Percentiles rank a stretch among this genome's conserved stretches.
phyloP scores from a whole-genome alignment of 139 green algal genomes.

The Micractinium sp. region DNA sequence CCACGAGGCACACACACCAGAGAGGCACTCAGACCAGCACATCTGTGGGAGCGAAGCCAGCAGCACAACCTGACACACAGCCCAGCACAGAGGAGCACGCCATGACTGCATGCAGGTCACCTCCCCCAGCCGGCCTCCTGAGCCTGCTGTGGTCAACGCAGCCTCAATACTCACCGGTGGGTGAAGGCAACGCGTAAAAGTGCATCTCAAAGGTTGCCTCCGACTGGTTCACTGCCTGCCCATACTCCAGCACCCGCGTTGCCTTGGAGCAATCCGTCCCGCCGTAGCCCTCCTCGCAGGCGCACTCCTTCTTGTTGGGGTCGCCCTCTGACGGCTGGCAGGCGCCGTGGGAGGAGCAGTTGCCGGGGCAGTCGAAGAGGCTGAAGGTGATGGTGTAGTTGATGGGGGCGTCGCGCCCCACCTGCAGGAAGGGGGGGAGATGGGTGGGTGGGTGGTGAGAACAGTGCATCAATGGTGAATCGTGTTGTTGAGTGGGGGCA shows the following conservation, averaged over 20 bases:
- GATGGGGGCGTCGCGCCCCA: constrained; percentile 30
- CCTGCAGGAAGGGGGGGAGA: background rate
- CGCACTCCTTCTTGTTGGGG: background rate
- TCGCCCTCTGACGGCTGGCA: constrained; percentile 10
- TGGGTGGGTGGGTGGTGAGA: background rate
- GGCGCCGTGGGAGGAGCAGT: constrained; percentile 51
- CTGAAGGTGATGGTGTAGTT: constrained; percentile 51
- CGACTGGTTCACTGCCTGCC: background rate
- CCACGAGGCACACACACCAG: too few species aligned
- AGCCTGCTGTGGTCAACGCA: too few species aligned
- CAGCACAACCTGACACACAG: background rate
- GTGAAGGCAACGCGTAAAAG: constrained; percentile 46
- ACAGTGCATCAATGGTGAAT: background rate
- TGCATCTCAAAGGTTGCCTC: constrained; percentile 48
- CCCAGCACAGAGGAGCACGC: background rate
- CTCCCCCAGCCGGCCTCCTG: too few species aligned
- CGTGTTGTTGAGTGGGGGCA: too few species aligned
- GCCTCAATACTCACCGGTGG: constrained; percentile 1
- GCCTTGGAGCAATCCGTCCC: constrained; percentile 40
- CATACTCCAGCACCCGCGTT: constrained; percentile 24
- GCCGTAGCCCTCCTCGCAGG: constrained; percentile 30
- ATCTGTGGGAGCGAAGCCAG: too few species aligned
- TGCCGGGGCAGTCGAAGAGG: constrained; percentile 52
- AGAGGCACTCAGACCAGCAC: background rate
- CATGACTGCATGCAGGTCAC: too few species aligned